Conservation (phyloP, 345 rosid species). For the Odontarrhena argentea region DNA sequence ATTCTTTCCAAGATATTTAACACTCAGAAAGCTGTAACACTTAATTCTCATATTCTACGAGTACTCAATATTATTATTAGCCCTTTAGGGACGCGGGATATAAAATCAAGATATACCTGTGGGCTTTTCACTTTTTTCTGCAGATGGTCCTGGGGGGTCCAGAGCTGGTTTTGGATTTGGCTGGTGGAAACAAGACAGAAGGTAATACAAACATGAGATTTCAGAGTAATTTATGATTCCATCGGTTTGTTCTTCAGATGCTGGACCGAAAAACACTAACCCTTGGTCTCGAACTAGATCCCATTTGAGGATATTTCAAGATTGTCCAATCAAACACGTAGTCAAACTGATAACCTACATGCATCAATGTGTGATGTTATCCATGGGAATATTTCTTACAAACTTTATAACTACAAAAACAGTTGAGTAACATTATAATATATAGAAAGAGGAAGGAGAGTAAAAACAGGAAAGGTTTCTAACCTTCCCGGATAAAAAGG, state of each 20-base stretch:
- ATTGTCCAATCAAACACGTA: slow-evolving; percentile 96
- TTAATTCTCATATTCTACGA: background rate
- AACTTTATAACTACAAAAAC: background rate
- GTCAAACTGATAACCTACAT: slow-evolving; percentile 88
- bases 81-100: background rate
- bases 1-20: background rate
- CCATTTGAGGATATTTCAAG: slow-evolving; percentile 81
- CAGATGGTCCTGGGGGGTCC: slow-evolving; percentile 62
- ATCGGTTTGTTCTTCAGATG: background rate
- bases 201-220: slow-evolving; percentile 9
- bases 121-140: slow-evolving; percentile 68
- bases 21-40: slow-evolving; percentile 5
- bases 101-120: slow-evolving; percentile 49
- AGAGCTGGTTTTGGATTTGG: slow-evolving; percentile 55
- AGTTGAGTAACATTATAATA: slow-evolving; percentile 3
- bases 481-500: slow-evolving; percentile 90
- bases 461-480: slow-evolving; percentile 1
- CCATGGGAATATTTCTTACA: background rate
- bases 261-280: slow-evolving; percentile 47
- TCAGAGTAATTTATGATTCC: background rate
- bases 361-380: slow-evolving; percentile 23
- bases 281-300: slow-evolving; percentile 68
- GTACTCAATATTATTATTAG: slow-evolving; percentile 7
- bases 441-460: background rate
- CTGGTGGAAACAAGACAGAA: slow-evolving; percentile 36